Conservation (phyloP, 345 rosid species). For the Eucalyptus pumila region DNA sequence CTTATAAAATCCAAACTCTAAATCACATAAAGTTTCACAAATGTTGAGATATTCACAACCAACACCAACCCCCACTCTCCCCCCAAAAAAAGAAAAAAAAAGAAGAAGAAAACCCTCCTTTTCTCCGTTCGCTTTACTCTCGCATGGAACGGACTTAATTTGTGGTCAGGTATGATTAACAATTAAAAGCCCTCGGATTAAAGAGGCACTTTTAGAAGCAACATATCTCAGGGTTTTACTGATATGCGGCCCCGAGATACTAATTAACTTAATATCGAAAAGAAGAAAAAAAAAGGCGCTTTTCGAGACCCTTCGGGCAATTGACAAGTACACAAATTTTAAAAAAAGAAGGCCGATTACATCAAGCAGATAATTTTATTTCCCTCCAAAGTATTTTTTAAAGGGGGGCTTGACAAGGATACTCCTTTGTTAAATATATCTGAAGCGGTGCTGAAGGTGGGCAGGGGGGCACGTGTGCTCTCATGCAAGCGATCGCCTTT, state of each 20-base stretch:
- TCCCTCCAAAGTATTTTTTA: not conserved
- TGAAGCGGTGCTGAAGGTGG: not conserved
- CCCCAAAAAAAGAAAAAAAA: accelerated
- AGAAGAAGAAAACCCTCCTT: no score
- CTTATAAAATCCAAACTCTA: not conserved
- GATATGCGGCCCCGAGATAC: not conserved
- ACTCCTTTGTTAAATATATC: not conserved
- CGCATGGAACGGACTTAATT: not conserved
- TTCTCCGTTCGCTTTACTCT: not conserved
- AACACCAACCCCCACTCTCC: accelerated
- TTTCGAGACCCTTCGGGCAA: not conserved
- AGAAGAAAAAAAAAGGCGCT: accelerated
- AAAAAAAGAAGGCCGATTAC: not conserved
- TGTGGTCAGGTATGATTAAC: not conserved
- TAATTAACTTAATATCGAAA: not conserved
- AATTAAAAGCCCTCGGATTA: not conserved
- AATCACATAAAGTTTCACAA: not conserved
- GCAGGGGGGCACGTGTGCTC: not conserved
- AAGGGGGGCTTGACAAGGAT: not conserved
- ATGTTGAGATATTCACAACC: not conserved
- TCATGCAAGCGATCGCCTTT: not conserved
- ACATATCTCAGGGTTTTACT: not conserved
- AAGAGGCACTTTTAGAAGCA: not conserved
- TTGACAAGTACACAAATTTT: not conserved
- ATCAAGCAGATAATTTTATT: not conserved